A percentile compares a stretch with the other conserved stretches of the same genome.
phyloP scores from a whole-genome alignment of 2,329 filamentous ascomycete genomes.

The Chrysosporium queenslandicum region DNA sequence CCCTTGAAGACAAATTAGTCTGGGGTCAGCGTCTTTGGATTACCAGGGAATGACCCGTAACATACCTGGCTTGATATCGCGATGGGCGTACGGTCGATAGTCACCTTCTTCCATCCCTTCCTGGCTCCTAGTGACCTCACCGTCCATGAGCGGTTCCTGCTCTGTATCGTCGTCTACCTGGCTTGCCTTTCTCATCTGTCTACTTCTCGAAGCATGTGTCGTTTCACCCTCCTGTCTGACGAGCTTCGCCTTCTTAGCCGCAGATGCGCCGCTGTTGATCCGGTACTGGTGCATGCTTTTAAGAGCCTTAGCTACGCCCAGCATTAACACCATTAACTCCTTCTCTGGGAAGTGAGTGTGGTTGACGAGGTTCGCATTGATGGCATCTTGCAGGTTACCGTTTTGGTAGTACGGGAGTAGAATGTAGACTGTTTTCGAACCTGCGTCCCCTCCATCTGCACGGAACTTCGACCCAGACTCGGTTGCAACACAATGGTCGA shows the following conservation, averaged over 20 bases:
- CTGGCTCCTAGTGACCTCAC: constrained; percentile 58
- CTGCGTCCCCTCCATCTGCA: constrained; percentile 48
- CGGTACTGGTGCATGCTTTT: constrained; percentile 86
- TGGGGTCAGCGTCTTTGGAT: background rate
- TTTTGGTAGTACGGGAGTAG: constrained; percentile 89
- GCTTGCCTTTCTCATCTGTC: constrained; percentile 36
- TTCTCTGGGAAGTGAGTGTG: constrained; percentile 82
- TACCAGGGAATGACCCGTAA: background rate
- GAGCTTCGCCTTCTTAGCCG: constrained; percentile 47
- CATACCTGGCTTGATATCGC: constrained; percentile 92
- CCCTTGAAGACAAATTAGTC: constrained; percentile 33
- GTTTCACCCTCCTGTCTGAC: constrained; percentile 47
- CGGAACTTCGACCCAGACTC: constrained; percentile 52
- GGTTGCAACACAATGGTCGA: constrained; percentile 72
- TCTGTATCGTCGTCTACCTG: constrained; percentile 55
- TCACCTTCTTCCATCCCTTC: constrained; percentile 59
- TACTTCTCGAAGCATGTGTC: constrained; percentile 40
- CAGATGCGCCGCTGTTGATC: constrained; percentile 48
- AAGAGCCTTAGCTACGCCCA: constrained; percentile 82
- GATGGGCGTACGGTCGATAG: constrained; percentile 74
- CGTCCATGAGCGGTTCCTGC: constrained; percentile 72
- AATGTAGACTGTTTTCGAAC: constrained; percentile 90
- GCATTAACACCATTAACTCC: constrained; percentile 76
- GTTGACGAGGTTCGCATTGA: constrained; percentile 97
- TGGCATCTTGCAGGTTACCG: constrained; percentile 93